Base-by-base conservation (phyloP, 2,329 filamentous ascomycete species). In the Botryosphaeria agaves region DNA sequence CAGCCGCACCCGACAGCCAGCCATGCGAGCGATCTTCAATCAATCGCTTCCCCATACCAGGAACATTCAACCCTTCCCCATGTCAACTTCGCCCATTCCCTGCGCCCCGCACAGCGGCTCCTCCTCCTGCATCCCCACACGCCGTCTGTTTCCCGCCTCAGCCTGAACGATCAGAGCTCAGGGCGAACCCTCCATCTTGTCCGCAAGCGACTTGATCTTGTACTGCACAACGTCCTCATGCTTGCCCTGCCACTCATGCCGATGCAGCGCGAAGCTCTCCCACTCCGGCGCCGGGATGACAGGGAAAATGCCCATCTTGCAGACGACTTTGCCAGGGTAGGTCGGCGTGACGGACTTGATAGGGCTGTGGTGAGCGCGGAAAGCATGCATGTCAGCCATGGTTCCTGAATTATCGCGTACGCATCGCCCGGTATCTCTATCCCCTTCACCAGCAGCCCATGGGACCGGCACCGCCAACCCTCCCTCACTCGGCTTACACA, bases 281-380 rank as follows among this genome's bases (percentile, higher is more conserved):
- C 45, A 47, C 34, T 62, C 58, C 0, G 61, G 61, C 33, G 49
- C 42, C 4, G 61, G 59, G 15, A 64, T 62, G 3, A 55, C 44
- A 4, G 57, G 57, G 36, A 61, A 62, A 25, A 66, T 58, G 8
- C 62, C 63, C 49, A 64, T 54, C 41, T 66, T 66, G 27, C 66
- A 30, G 9, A 66, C 47, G 0, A 58, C 48, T 37, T 59, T 60
- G n/a, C 52, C 50, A 4, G 55, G 48, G 25, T 50, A 51, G 0
- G 48, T 28, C 12, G 49, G 46, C 0, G 58, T 54, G 18, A 59
- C 47, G 12, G 56, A 62, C 44, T 56, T 57, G 30, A 67, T 57
- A 0, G 61, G 60, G 36, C 61, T 65, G 33, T 28, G 28, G 8
- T 19, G 7, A 12, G 9, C 9, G n/a, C n/a, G n/a, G n/a, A n/a